Evolutionary conservation across 2,329 filamentous ascomycete genomes (phyloP).

Genomic region (Chrysoporthe austroafricana): DNA sequence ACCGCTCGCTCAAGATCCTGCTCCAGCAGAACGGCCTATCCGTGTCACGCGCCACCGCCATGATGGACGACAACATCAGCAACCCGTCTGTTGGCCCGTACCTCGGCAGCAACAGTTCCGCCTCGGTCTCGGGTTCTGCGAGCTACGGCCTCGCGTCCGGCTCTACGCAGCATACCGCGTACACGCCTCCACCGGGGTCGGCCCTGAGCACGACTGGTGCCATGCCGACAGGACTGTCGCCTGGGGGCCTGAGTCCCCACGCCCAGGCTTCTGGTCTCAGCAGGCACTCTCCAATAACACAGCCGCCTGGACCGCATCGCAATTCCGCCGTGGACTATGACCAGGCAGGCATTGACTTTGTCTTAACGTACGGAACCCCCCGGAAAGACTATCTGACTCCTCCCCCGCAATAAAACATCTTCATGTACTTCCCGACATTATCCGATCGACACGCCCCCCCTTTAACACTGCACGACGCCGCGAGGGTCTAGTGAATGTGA

Average conservation of each 20-base stretch:
- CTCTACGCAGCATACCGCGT: constrained; percentile 44
- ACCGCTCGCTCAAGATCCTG: constrained; percentile 68
- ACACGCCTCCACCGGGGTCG: constrained; percentile 49
- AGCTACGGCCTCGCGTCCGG: constrained; percentile 59
- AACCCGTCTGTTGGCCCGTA: constrained; percentile 47
- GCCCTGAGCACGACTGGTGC: constrained; percentile 28
- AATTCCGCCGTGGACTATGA: constrained; percentile 67
- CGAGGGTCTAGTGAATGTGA: constrained; percentile 12
- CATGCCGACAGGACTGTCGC: constrained; percentile 20
- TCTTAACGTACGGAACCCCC: constrained; percentile 78
- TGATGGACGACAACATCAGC: constrained; percentile 49
- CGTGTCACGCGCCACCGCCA: constrained; percentile 34
- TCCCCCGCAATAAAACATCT: constrained; percentile 9
- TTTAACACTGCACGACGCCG: constrained; percentile 11
- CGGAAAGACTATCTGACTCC: constrained; percentile 7
- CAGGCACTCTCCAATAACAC: constrained; percentile 37
- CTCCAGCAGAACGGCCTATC: constrained; percentile 57
- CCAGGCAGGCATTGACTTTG: constrained; percentile 86
- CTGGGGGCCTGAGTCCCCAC: constrained; percentile 27
- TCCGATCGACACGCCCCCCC: neutral
- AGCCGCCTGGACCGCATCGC: constrained; percentile 37
- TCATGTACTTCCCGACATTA: neutral
- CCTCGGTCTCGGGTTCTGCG: constrained; percentile 51
- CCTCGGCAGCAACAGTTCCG: constrained; percentile 16
- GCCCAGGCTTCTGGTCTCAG: constrained; percentile 36